Evolutionary conservation across 805 yeast species (phyloP).

Genomic region (Saccharomycopsis babjevae): DNA sequence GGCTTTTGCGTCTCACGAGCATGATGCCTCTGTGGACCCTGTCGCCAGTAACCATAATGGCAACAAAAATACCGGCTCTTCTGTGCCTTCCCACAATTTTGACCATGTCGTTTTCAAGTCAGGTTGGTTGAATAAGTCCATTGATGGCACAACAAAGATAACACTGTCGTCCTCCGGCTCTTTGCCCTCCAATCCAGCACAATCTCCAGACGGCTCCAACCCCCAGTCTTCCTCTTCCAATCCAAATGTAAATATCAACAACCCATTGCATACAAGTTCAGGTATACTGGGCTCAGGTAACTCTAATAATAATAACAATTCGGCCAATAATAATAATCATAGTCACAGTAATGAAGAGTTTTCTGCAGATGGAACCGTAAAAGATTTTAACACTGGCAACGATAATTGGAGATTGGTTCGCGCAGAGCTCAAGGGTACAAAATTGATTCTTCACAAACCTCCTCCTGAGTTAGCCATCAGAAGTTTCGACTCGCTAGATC

Average conservation of each 20-base stretch:
- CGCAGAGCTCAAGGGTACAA: conserved; percentile 64
- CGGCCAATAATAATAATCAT: too few species aligned
- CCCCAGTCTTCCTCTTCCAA: conserved; percentile 16
- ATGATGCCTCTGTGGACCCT: not conserved
- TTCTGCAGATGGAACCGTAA: not conserved
- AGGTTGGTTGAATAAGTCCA: conserved; percentile 48
- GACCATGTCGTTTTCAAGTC: conserved; percentile 35
- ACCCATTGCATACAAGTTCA: conserved; percentile 2
- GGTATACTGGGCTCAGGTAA: conserved; percentile 18
- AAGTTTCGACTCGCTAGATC: conserved; percentile 22
- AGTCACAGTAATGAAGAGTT: not conserved
- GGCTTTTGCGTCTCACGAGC: not conserved
- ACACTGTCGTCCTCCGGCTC: not conserved
- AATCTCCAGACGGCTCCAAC: conserved; percentile 24
- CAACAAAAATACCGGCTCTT: not conserved
- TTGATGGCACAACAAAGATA: not conserved
- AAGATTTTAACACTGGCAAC: not conserved
- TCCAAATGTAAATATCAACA: not conserved
- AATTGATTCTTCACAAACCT: conserved; percentile 50
- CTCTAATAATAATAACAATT: not conserved
- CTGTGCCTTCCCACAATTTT: conserved; percentile 22
- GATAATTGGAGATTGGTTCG: conserved; percentile 37
- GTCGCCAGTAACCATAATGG: not conserved
- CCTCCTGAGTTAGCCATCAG: conserved; percentile 38
- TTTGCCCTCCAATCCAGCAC: not conserved